Evolutionary conservation across 169 alveolate species (phyloP), one percentile per base, ranked within the genome.

Genomic region (Theileria equi): DNA sequence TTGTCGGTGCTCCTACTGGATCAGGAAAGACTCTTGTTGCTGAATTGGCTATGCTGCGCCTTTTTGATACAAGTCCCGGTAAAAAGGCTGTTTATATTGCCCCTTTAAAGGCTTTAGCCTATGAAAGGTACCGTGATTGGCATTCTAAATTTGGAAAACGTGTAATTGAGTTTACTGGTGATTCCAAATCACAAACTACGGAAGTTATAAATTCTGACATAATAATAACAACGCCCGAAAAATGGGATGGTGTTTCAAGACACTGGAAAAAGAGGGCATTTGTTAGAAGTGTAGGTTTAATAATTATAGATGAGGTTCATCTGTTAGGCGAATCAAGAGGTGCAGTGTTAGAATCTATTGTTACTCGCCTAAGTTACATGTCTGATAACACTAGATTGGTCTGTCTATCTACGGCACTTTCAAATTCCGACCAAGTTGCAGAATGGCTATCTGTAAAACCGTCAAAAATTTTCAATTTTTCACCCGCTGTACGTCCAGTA

Each of bases 1-100:
- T 98, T 38, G 90, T 97, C 19, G 99, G 99, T 16, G 99, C 99
- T n/a, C 99, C 99, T 0, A 98, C 99, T n/a, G 99, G 99, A 26
- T 91, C 97, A 31, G 99, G 99, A 25, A 96, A 97, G 86, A 96
- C 99, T 13, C 94, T 94, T 32, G 93, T 95, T 78, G 98, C 98
- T 8, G 99, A 98, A 84, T 85, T 98, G 19, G 96, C 98, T 17
- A 94, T 96, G 65, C 87, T 95, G 36, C 82, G 98, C 61, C 89
- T 92, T 17, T 90, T 95, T 79, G 73, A 85, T 29, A 62, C 64
- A 23, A 50, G 65, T 8, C 96, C 97, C 16, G 79, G 78, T 13
- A 72, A 88, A 50, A 94, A 95, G 86, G 93, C 96, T 38, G 94
- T 98, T 44, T 98, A 96, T 85, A 93, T 98, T 29, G 99, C 99